Conservation (phyloP, 768 basidiomycete genomes). For the Amanita pseudoporphyria region DNA sequence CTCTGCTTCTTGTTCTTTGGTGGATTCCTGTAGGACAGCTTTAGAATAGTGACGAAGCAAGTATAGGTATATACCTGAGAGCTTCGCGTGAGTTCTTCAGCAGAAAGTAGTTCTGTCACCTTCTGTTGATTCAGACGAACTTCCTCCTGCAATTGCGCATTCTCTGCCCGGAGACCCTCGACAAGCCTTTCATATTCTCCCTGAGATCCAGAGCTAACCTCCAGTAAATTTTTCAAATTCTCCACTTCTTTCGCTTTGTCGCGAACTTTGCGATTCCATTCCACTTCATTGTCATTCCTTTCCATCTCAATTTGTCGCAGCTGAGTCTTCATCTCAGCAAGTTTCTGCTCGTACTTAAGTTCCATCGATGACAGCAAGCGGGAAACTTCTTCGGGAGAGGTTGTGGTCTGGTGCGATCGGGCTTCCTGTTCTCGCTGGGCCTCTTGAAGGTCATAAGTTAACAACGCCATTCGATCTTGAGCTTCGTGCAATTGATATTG, state of each 20-base stretch:
- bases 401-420: slow-evolving; percentile 30
- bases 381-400: slow-evolving; percentile 58
- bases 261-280: slow-evolving; percentile 78
- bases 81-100: slow-evolving; percentile 40
- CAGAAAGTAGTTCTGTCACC: slow-evolving; percentile 43
- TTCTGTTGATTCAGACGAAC: slow-evolving; percentile 38
- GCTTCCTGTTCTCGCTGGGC: slow-evolving; percentile 49
- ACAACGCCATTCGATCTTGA: slow-evolving; percentile 57
- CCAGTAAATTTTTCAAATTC: slow-evolving; percentile 50
- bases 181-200: slow-evolving; percentile 49
- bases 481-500: slow-evolving; percentile 82
- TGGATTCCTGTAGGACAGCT: slow-evolving; percentile 20
- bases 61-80: slow-evolving; percentile 48
- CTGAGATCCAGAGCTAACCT: slow-evolving; percentile 44
- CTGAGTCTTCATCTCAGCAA: slow-evolving; percentile 62
- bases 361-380: slow-evolving; percentile 67
- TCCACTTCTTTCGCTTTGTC: slow-evolving; percentile 76
- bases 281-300: slow-evolving; percentile 76
- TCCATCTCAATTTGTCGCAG: slow-evolving; percentile 68
- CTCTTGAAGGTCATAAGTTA: slow-evolving; percentile 65
- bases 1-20: slow-evolving; percentile 34
- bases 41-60: neutral
- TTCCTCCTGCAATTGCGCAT: slow-evolving; percentile 42
- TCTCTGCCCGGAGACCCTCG: slow-evolving; percentile 41
- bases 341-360: slow-evolving; percentile 63